Percentiles rank a stretch among this genome's conserved stretches.
phyloP scores from a whole-genome alignment of 495 filamentous ascomycete species.

The Platismatia glauca region DNA sequence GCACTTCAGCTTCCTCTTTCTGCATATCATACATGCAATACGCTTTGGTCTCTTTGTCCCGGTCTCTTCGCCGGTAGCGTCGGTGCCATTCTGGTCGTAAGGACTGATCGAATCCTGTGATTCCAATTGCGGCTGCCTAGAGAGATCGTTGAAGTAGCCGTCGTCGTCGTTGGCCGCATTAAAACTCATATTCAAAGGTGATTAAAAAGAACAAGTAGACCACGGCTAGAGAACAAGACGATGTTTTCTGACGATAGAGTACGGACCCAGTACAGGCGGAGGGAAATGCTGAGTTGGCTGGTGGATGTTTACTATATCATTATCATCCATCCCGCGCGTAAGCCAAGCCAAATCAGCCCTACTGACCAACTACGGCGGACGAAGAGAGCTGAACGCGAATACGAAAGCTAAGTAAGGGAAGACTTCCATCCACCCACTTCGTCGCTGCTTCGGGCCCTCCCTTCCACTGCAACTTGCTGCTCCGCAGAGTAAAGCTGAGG shows the following conservation, averaged over 20 bases:
- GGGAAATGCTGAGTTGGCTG: not conserved
- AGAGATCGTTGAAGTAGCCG: constrained; percentile 49
- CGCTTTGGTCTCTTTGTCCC: constrained; percentile 77
- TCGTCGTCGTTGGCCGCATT: constrained; percentile 35
- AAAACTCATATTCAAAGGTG: constrained; percentile 31
- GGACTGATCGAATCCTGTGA: constrained; percentile 27
- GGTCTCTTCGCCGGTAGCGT: constrained; percentile 35
- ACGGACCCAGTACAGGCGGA: not conserved
- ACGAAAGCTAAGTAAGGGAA: not conserved
- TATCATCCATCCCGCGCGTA: not conserved
- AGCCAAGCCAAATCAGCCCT: not conserved
- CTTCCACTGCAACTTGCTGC: no score
- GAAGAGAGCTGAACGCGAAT: no score
- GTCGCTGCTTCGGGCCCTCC: no score
- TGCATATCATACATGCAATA: constrained; percentile 93
- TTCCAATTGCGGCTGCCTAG: constrained; percentile 33
- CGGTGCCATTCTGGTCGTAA: constrained; percentile 25
- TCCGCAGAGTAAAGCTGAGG: no score
- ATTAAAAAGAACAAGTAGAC: not conserved
- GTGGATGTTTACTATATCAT: not conserved
- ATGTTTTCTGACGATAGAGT: not conserved
- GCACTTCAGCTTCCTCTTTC: constrained; percentile 83
- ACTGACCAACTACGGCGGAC: not conserved
- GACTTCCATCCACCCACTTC: no score
- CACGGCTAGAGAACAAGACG: not conserved